Conservation (phyloP, 495 filamentous ascomycete species). For the Rhizodiscina lignyota region DNA sequence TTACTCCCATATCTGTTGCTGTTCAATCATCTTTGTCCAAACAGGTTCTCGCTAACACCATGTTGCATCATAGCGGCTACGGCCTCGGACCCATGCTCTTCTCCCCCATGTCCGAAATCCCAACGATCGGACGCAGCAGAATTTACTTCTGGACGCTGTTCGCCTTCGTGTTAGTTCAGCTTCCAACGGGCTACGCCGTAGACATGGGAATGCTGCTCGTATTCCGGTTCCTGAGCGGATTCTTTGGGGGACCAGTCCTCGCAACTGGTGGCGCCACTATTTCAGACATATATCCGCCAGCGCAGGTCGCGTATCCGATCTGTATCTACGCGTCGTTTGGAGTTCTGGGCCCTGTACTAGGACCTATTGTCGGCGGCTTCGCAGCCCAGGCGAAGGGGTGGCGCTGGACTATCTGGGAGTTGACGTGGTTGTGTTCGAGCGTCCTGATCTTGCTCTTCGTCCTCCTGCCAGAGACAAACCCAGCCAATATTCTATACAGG, state of each 20-base stretch:
- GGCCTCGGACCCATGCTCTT: constrained; percentile 4
- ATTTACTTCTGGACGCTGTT: constrained; percentile 3
- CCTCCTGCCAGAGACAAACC: constrained; percentile 11
- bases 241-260: constrained; percentile 19
- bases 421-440: constrained; percentile 8
- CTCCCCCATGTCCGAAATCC: constrained; percentile 4
- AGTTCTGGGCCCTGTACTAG: constrained; percentile 26
- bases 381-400: constrained; percentile 20
- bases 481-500: constrained; percentile 18
- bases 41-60: background rate
- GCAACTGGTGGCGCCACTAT: constrained; percentile 24
- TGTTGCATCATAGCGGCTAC: background rate
- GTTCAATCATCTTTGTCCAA: background rate
- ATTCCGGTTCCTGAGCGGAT: constrained; percentile 16
- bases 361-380: constrained; percentile 28
- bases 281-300: constrained; percentile 14
- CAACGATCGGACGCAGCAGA: background rate
- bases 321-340: constrained; percentile 19
- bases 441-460: constrained; percentile 8
- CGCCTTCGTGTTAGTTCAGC: constrained; percentile 2
- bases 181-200: constrained; percentile 2
- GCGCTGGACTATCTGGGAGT: constrained; percentile 32
- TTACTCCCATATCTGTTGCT: no score
- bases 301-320: constrained; percentile 10
- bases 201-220: constrained; percentile 4